phyloP scores from a whole-genome alignment of 2,329 filamentous ascomycete genomes.

The Escovopsis sp. region DNA sequence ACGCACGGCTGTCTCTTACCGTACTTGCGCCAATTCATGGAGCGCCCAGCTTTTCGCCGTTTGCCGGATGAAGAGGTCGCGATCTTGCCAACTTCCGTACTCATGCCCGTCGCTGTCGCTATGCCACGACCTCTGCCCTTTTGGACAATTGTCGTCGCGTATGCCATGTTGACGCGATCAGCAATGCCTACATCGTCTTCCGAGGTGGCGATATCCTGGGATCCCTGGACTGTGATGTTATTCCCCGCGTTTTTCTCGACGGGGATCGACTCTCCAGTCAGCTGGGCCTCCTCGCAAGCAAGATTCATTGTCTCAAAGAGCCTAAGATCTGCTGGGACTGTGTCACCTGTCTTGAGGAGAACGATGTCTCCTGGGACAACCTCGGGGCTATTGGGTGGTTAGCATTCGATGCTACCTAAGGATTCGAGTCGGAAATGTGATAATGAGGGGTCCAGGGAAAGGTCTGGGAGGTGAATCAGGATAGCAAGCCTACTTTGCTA shows the following conservation, averaged over 20 bases:
- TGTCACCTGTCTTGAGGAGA: constrained; percentile 55
- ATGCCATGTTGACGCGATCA: constrained; percentile 61
- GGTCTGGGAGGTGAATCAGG: neutral
- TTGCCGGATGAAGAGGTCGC: constrained; percentile 40
- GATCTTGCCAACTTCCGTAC: constrained; percentile 56
- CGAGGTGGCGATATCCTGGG: constrained; percentile 28
- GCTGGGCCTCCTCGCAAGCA: constrained; percentile 61
- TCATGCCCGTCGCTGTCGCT: constrained; percentile 58
- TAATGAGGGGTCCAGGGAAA: neutral
- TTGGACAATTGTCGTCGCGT: constrained; percentile 57
- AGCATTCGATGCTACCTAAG: neutral
- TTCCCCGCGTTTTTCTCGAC: constrained; percentile 49
- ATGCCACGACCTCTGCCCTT: constrained; percentile 61
- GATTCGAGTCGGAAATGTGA: neutral
- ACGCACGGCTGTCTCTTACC: constrained; percentile 35
- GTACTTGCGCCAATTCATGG: constrained; percentile 39
- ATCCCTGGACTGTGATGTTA: constrained; percentile 28
- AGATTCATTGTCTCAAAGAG: constrained; percentile 64
- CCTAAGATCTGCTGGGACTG: constrained; percentile 58
- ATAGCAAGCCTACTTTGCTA: constrained; percentile 35
- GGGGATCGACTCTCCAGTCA: constrained; percentile 63
- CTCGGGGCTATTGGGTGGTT: constrained; percentile 29
- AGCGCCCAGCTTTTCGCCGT: constrained; percentile 39
- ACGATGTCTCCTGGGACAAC: constrained; percentile 62
- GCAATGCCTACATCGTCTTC: constrained; percentile 48